Evolutionary conservation across 2,329 filamentous ascomycete species (phyloP), one percentile per base, ranked within the genome.

Genomic region (Colletotrichum cereale): DNA sequence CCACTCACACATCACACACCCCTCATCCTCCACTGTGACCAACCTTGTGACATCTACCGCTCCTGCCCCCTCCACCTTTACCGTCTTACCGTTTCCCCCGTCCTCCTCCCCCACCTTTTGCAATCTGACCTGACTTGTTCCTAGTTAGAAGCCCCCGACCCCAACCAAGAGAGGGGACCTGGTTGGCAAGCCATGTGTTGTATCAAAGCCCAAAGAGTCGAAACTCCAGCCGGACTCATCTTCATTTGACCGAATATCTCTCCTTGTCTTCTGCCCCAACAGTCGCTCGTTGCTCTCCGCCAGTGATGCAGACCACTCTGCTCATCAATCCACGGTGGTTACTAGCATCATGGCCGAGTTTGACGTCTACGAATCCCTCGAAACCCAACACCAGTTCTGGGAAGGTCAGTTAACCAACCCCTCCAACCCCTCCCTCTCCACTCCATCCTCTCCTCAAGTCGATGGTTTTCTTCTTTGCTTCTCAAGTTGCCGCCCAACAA

Each of bases 321-420:
- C 61, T 11, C 50, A 48, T 40, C 44, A 34, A 31, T 38, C 31
- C 52, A 40, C 44, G 56, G 56, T 62, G 64, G 53, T 42, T 57
- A 76, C 70, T 66, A 78, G 71, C 55, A 85, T 76, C 78, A 89
- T 89, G 87, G 83, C 84, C 77, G 84, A 93, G 84, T 89, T 90
- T 83, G 92, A 95, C 82, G 88, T 88, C 78, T 88, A 87, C 77
- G 88, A 89, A 82, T 87, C 86, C 79, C 87, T 93, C 82, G 92
- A 95, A 82, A 91, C 90, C 82, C 93, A 94, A 84, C 89, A 94
- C 81, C 91, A 95, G 83, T 95, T 97, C 84, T 98, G 95, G 96
- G 87, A 91, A 83, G 93, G 95, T 97, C 76, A 75, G 82, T 79
- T 64, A 77, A 76, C 76, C 71, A 26, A 14, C 60, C 55, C 47